Conservation (phyloP, 805 yeast species). For the Blastobotrys parvus region DNA sequence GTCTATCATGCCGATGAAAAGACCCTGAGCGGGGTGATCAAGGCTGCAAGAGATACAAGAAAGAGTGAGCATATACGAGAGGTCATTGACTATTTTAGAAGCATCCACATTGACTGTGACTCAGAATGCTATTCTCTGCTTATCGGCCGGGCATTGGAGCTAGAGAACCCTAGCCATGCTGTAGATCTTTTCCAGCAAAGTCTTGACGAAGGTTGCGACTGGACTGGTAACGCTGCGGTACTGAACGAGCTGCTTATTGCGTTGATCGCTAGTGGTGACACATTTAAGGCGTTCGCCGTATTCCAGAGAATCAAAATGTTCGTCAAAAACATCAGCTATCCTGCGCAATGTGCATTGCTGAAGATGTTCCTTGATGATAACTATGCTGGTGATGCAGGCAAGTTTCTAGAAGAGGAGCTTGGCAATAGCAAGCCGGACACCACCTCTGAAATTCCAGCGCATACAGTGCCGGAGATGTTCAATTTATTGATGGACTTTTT, state of each 20-base stretch:
- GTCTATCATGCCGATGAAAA: slow-evolving; percentile 19
- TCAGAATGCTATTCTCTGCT: slow-evolving; percentile 31
- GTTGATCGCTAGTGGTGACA: slow-evolving; percentile 18
- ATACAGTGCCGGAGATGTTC: slow-evolving; percentile 31
- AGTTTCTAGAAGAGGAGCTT: slow-evolving; percentile 37
- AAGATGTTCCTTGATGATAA: slow-evolving; percentile 30
- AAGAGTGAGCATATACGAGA: slow-evolving; percentile 14
- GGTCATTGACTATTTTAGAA: slow-evolving; percentile 26
- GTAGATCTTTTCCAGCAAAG: slow-evolving; percentile 30
- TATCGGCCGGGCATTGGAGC: slow-evolving; percentile 28
- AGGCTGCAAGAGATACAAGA: slow-evolving; percentile 21
- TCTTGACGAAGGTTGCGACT: slow-evolving; percentile 34
- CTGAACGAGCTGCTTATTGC: slow-evolving; percentile 26
- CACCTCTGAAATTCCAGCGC: slow-evolving; percentile 19
- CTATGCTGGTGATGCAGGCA: slow-evolving; percentile 34
- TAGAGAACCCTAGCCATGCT: slow-evolving; percentile 18
- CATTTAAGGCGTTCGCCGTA: slow-evolving; percentile 27
- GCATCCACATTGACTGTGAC: slow-evolving; percentile 28
- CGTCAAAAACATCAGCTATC: slow-evolving; percentile 31
- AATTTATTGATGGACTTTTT: slow-evolving; percentile 40
- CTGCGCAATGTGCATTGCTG: slow-evolving; percentile 33
- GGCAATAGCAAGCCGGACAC: slow-evolving; percentile 20
- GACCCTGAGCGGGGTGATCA: slow-evolving; percentile 21
- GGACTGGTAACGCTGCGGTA: slow-evolving; percentile 29
- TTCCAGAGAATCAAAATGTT: slow-evolving; percentile 38